Evolutionary conservation across 371 early-diverging fungal genomes (phyloP).

Genomic region (Fennellomyces sp.): DNA sequence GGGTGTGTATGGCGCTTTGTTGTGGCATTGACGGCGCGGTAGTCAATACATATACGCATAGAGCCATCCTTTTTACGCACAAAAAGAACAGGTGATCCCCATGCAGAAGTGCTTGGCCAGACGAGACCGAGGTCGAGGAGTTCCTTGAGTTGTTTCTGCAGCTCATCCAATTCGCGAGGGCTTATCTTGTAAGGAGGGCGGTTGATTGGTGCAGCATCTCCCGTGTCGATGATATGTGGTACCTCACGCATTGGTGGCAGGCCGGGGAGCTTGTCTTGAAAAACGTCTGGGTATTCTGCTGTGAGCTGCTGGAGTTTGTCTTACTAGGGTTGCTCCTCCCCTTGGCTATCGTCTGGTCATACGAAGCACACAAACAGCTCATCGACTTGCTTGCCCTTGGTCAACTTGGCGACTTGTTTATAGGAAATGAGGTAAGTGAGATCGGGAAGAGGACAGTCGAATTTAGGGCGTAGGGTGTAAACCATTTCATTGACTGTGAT

Average conservation of each 20-base stretch:
- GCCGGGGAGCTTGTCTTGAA: too few relatives aligned
- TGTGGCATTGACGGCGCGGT: slow-evolving; percentile 41
- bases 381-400: neutral
- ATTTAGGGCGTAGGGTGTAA: neutral
- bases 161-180: too few relatives aligned
- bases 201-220: too few relatives aligned
- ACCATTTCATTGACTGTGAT: neutral
- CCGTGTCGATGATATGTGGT: too few relatives aligned
- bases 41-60: slow-evolving; percentile 41
- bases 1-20: slow-evolving; percentile 44
- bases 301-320: too few relatives aligned
- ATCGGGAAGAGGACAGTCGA: too few relatives aligned
- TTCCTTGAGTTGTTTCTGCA: too few relatives aligned
- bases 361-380: neutral
- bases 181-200: too few relatives aligned
- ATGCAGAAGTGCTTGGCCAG: slow-evolving; percentile 29
- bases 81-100: slow-evolving; percentile 60
- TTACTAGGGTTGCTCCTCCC: too few relatives aligned
- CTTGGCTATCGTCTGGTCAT: neutral
- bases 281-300: too few relatives aligned
- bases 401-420: neutral
- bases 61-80: slow-evolving; percentile 56
- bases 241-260: too few relatives aligned
- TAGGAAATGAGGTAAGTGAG: too few relatives aligned
- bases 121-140: slow-evolving; percentile 15